Conservation (phyloP, 2,329 filamentous ascomycete genomes). For the Alternaria conjuncta region DNA sequence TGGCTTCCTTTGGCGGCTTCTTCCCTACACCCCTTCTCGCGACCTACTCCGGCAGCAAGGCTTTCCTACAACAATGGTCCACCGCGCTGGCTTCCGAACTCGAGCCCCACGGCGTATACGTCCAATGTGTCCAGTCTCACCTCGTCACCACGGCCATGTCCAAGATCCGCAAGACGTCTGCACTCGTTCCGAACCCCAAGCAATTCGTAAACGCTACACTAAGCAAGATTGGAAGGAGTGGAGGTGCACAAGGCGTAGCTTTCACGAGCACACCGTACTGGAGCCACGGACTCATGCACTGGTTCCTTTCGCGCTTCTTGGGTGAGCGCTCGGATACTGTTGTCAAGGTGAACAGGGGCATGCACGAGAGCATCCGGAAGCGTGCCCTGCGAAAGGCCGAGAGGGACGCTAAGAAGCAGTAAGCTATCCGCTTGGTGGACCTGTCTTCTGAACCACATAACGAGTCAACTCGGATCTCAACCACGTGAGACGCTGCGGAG, state of each 20-base stretch:
- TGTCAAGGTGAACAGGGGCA: conserved; percentile 67
- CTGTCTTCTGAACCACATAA: not conserved
- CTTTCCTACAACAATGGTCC: conserved; percentile 97
- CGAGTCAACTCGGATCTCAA: not conserved
- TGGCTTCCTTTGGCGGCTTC: conserved; percentile 95
- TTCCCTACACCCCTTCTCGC: conserved; percentile 90
- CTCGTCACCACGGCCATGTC: conserved; percentile 96
- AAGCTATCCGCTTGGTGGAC: not conserved
- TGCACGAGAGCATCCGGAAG: conserved; percentile 84
- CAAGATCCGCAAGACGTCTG: conserved; percentile 82
- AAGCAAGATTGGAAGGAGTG: conserved; percentile 78
- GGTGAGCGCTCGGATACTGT: conserved; percentile 65
- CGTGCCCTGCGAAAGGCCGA: conserved; percentile 84
- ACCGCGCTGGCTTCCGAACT: conserved; percentile 84
- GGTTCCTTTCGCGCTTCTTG: conserved; percentile 69
- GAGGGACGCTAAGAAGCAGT: conserved; percentile 75
- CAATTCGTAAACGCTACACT: conserved; percentile 81
- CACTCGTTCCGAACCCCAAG: conserved; percentile 80
- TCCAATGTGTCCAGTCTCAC: conserved; percentile 91
- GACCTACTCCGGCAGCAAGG: conserved; percentile 97
- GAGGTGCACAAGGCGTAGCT: conserved; percentile 77
- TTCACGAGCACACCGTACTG: conserved; percentile 92
- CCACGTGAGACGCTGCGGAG: not conserved
- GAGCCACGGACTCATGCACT: conserved; percentile 89
- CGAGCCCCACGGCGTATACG: conserved; percentile 78